Conservation (phyloP, 345 rosid genomes). For the Camelina laxa region DNA sequence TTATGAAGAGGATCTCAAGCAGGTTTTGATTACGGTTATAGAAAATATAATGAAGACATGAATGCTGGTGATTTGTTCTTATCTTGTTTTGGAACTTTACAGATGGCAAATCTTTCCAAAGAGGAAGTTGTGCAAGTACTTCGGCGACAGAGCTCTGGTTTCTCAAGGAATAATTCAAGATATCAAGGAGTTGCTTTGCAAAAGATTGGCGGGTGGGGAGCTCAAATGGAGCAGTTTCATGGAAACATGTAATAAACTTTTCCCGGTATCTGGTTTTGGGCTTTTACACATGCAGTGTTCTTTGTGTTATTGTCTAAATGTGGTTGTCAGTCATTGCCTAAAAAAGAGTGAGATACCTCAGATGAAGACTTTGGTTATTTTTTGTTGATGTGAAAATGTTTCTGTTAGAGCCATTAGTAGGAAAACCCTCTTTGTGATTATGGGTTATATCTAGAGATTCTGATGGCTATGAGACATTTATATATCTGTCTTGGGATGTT, state of each 20-base stretch:
- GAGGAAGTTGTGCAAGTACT: conserved; percentile 95
- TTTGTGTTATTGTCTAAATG: conserved; percentile 15
- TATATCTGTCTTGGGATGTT: conserved; percentile 45
- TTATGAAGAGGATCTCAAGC: conserved; percentile 84
- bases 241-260: conserved; percentile 77
- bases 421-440: conserved; percentile 11
- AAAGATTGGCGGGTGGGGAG: conserved; percentile 92
- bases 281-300: conserved; percentile 5
- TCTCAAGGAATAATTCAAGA: conserved; percentile 88
- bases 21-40: conserved; percentile 53
- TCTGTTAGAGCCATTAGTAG: conserved; percentile 63
- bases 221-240: conserved; percentile 82
- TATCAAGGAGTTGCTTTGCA: conserved; percentile 86
- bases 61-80: conserved; percentile 26
- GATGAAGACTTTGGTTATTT: conserved; percentile 18
- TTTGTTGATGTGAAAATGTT: conserved; percentile 45
- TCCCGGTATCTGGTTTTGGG: conserved; percentile 22
- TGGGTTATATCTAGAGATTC: conserved; percentile 1
- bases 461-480: conserved; percentile 8
- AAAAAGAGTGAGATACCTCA: conserved; percentile 25
- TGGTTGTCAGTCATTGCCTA: conserved; percentile 13
- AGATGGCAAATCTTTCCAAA: conserved; percentile 77
- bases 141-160: conserved; percentile 89
- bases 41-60: background rate
- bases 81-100: conserved; percentile 35